Evolutionary conservation across 768 basidiomycete genomes (phyloP).

Genomic region (Pleurotus tuber-regium): DNA sequence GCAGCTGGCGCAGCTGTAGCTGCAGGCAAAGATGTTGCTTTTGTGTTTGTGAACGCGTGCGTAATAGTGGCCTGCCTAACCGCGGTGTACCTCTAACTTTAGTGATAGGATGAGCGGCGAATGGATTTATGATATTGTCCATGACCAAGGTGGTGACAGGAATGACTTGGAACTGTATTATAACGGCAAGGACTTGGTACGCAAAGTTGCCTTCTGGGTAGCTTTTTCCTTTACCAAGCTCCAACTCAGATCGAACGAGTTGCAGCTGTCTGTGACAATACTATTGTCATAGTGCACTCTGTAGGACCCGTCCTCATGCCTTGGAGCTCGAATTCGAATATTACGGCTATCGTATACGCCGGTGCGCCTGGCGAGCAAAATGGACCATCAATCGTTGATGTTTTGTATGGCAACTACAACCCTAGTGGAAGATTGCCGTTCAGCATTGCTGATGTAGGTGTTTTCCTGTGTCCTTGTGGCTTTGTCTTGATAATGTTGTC

Average conservation of each 20-base stretch:
- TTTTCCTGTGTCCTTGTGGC: background rate
- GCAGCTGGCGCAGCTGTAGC: conserved; percentile 46
- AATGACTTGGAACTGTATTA: background rate
- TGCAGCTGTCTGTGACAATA: conserved; percentile 42
- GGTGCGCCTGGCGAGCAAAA: conserved; percentile 65
- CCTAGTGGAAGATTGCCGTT: conserved; percentile 66
- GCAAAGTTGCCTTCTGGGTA: conserved; percentile 24
- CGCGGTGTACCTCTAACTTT: background rate
- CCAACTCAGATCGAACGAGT: background rate
- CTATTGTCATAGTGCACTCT: conserved; percentile 66
- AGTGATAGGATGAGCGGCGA: conserved; percentile 8
- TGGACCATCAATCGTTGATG: conserved; percentile 66
- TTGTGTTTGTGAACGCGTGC: conserved; percentile 73
- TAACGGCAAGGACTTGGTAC: background rate
- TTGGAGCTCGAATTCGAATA: conserved; percentile 73
- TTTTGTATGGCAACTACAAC: conserved; percentile 68
- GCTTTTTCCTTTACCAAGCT: conserved; percentile 35
- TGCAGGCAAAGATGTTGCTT: conserved; percentile 51
- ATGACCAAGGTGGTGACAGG: background rate
- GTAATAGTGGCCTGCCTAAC: background rate
- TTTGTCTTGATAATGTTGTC: background rate
- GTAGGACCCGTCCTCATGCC: conserved; percentile 57
- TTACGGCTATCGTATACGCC: conserved; percentile 69
- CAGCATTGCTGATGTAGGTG: conserved; percentile 57
- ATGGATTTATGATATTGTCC: conserved; percentile 8